Evolutionary conservation across 805 yeast genomes (phyloP).

Genomic region (Lipomyces kockii): DNA sequence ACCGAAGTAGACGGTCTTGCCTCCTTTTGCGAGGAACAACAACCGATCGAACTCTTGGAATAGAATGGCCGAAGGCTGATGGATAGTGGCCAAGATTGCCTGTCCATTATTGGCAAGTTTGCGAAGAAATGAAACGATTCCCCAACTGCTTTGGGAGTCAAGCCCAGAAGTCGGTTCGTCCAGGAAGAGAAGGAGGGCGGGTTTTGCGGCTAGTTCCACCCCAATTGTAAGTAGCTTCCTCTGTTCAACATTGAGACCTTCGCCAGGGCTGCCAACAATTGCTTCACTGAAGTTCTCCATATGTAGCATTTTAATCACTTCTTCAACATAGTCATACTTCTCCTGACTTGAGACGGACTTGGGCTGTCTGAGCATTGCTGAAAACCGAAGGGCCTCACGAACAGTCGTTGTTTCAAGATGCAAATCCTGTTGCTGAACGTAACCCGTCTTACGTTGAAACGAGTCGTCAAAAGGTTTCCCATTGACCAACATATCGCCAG

Average conservation of each 20-base stretch:
- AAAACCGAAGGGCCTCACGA: constrained; percentile 72
- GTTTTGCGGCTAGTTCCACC: constrained; percentile 73
- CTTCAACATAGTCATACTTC: constrained; percentile 69
- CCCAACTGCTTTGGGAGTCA: constrained; percentile 67
- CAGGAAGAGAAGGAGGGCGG: constrained; percentile 59
- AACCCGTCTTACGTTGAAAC: constrained; percentile 77
- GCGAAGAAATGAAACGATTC: constrained; percentile 67
- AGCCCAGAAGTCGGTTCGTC: constrained; percentile 79
- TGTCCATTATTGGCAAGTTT: constrained; percentile 72
- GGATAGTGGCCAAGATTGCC: constrained; percentile 74
- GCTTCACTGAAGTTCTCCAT: constrained; percentile 76
- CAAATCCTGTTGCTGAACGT: constrained; percentile 79
- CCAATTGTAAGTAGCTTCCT: constrained; percentile 70
- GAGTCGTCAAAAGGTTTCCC: constrained; percentile 66
- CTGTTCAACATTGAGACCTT: constrained; percentile 70
- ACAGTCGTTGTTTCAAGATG: constrained; percentile 72
- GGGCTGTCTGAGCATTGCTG: constrained; percentile 76
- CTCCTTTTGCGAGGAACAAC: constrained; percentile 72
- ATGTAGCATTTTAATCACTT: constrained; percentile 65
- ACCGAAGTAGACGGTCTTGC: constrained; percentile 79
- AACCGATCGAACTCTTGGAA: constrained; percentile 70
- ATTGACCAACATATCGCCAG: constrained; percentile 74
- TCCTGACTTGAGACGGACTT: constrained; percentile 57
- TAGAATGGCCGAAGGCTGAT: constrained; percentile 73
- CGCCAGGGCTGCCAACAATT: constrained; percentile 75